Conservation (phyloP, 2,329 filamentous ascomycete species). For the Reticulascus tulasneorum region DNA sequence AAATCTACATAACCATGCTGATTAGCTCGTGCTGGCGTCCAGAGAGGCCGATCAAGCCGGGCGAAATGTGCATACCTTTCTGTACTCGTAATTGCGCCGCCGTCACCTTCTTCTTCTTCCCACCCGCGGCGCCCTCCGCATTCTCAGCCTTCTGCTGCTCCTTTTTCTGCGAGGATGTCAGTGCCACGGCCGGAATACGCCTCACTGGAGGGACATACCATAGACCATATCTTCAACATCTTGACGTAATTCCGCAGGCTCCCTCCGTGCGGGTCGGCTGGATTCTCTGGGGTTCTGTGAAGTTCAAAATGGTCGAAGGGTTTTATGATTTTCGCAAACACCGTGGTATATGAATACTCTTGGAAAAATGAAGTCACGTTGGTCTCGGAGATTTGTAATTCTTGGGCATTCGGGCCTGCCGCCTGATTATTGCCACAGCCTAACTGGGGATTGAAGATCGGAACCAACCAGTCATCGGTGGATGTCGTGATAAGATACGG, state of each 20-base stretch:
- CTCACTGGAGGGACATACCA: constrained; percentile 59
- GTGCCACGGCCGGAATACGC: neutral
- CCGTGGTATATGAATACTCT: no score
- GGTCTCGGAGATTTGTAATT: no score
- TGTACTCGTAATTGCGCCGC: constrained; percentile 93
- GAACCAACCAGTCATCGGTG: constrained; percentile 10
- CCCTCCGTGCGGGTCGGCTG: no score
- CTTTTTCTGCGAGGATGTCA: constrained; percentile 64
- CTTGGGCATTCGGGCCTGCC: no score
- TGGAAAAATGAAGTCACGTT: no score
- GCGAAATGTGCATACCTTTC: constrained; percentile 64
- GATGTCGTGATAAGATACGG: constrained; percentile 14
- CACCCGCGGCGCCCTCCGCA: constrained; percentile 64
- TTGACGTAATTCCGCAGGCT: no score
- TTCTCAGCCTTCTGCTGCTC: constrained; percentile 94
- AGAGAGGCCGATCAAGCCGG: neutral
- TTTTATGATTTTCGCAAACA: no score
- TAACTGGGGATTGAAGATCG: constrained; percentile 5
- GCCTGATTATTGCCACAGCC: constrained; percentile 10
- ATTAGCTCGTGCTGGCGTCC: neutral
- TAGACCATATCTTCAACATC: constrained; percentile 99
- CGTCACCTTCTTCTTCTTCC: constrained; percentile 98
- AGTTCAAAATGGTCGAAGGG: no score
- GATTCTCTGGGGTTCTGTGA: no score
- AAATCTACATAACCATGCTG: constrained; percentile 54